These are phyloP conservation scores for Penicillium cosmopolitanum DNA, from an alignment of 495 filamentous ascomycete genomes.

Conservation along the genomic window DNA sequence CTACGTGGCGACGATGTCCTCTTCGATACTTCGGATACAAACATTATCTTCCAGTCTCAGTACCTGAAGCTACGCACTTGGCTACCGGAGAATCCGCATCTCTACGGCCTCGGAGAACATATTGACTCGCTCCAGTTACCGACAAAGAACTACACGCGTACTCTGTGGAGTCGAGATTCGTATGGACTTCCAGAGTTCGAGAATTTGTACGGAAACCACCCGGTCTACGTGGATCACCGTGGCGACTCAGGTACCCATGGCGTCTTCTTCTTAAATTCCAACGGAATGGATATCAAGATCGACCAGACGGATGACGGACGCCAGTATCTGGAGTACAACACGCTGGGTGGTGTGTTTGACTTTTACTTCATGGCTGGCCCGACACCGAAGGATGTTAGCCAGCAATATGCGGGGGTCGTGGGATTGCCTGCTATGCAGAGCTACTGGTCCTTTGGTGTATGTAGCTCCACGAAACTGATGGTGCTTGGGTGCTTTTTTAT, in stretches of 20 bases:
- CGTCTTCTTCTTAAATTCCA: constrained; percentile 80
- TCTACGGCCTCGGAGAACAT: constrained; percentile 84
- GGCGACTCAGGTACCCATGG: constrained; percentile 69
- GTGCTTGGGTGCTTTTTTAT: too few species aligned
- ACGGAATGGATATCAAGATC: constrained; percentile 89
- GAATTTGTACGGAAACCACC: constrained; percentile 86
- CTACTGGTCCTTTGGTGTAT: constrained; percentile 78
- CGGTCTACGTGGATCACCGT: constrained; percentile 83
- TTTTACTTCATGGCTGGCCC: constrained; percentile 84
- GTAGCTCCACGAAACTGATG: constrained; percentile 6
- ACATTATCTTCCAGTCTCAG: constrained; percentile 78
- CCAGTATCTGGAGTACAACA: constrained; percentile 85
- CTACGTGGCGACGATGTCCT: constrained; percentile 66
- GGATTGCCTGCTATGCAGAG: constrained; percentile 77
- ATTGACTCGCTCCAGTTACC: constrained; percentile 73
- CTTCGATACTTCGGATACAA: constrained; percentile 73
- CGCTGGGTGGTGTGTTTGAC: constrained; percentile 78
- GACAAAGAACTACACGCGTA: constrained; percentile 75
- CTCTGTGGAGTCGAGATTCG: constrained; percentile 78
- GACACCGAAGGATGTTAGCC: constrained; percentile 67
- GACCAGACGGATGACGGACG: constrained; percentile 60
- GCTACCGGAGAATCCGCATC: constrained; percentile 66
- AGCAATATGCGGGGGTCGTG: constrained; percentile 73
- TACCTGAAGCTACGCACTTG: constrained; percentile 72
- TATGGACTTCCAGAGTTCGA: constrained; percentile 65